Conservation (phyloP, 176 grass and related monocot genomes). For the Ampelocalamus luodianensis region DNA sequence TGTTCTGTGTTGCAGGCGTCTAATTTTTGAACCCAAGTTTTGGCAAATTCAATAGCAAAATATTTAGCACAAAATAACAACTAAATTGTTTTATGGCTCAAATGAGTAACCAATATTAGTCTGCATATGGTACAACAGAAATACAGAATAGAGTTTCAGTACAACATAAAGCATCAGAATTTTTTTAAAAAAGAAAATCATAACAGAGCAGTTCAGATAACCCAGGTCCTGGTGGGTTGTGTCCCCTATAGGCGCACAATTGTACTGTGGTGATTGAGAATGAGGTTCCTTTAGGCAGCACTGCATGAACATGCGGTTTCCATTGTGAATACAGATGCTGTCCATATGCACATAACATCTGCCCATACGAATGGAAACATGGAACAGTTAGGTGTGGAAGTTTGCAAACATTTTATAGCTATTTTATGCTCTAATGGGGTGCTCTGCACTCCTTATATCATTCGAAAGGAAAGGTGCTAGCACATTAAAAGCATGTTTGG, state of each 20-base stretch:
- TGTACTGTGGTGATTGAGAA: not conserved
- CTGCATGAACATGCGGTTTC: not conserved
- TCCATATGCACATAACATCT: not conserved
- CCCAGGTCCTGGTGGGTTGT: not conserved
- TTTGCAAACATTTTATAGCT: not conserved
- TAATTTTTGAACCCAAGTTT: not conserved
- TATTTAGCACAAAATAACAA: not conserved
- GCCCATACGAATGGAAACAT: not conserved
- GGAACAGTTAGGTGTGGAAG: not conserved
- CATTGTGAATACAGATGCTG: not conserved
- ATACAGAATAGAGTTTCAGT: not conserved
- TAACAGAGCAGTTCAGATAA: not conserved
- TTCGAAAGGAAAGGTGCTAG: not conserved
- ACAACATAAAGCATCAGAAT: not conserved
- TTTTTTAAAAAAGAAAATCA: not conserved
- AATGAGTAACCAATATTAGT: no score
- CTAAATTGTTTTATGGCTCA: no score
- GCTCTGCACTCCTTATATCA: not conserved
- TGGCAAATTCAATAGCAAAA: not conserved
- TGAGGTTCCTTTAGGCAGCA: not conserved
- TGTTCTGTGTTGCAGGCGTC: not conserved
- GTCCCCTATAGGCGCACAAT: not conserved
- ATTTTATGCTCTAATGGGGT: not conserved
- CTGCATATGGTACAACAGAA: not conserved
- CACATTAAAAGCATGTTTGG: not conserved